Conservation (phyloP, 2,329 filamentous ascomycete species). For the Aspergillus flavus region DNA sequence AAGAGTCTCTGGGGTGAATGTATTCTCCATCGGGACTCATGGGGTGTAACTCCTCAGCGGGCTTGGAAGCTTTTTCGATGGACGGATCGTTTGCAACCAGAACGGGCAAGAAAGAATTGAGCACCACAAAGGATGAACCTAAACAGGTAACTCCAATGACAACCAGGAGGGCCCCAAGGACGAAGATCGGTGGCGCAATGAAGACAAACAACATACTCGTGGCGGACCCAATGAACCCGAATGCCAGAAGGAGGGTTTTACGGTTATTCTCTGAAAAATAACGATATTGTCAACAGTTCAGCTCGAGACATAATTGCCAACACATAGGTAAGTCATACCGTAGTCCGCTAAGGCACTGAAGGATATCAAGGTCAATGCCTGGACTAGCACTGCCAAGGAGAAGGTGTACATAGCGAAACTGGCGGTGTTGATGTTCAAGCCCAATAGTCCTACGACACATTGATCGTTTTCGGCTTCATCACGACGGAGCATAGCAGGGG, state of each 20-base stretch:
- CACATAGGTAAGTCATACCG: conserved; percentile 58
- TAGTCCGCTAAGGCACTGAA: conserved; percentile 69
- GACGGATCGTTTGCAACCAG: conserved; percentile 79
- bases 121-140: conserved; percentile 84
- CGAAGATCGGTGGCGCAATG: conserved; percentile 71
- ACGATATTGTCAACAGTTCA: conserved; percentile 2
- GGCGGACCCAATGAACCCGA: conserved; percentile 76
- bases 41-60: conserved; percentile 27
- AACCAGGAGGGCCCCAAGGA: conserved; percentile 77
- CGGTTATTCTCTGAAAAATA: conserved; percentile 53
- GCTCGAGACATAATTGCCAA: conserved; percentile 1
- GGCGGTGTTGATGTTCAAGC: conserved; percentile 38
- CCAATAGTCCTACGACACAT: conserved; percentile 37
- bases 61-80: conserved; percentile 34
- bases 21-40: conserved; percentile 21
- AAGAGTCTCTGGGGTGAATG: conserved; percentile 6
- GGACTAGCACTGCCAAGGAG: conserved; percentile 80
- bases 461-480: conserved; percentile 31
- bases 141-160: conserved; percentile 87
- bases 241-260: conserved; percentile 78
- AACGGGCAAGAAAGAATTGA: conserved; percentile 89
- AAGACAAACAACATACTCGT: conserved; percentile 86
- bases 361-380: conserved; percentile 84
- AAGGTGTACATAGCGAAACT: conserved; percentile 67
- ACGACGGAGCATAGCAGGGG: conserved; percentile 16